Evolutionary conservation across 164 flowering plant species (phyloP).

Genomic region (Chimonanthus praecox): DNA sequence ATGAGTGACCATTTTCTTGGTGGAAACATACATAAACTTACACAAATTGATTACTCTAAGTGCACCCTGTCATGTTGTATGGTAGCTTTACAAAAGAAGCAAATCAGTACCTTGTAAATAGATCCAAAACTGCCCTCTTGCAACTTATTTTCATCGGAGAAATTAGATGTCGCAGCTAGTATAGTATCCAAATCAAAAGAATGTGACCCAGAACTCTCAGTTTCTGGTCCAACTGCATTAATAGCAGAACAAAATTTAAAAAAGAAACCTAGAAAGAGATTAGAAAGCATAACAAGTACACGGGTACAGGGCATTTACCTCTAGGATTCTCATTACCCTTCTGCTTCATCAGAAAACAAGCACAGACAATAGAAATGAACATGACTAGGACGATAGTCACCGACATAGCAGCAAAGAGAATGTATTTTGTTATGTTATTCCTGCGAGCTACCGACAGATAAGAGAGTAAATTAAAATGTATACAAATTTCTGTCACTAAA

Average conservation of each 20-base stretch:
- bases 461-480: neutral
- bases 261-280: neutral
- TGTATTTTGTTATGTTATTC: neutral
- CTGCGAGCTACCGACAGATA: neutral
- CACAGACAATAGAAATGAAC: neutral
- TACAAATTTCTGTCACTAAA: neutral
- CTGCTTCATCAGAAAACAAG: neutral
- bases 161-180: conserved; percentile 1
- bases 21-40: neutral
- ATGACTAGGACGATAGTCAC: neutral
- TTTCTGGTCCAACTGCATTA: neutral
- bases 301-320: neutral
- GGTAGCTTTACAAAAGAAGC: neutral
- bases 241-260: no score
- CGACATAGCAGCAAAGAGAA: neutral
- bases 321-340: neutral
- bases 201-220: neutral
- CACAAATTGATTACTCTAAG: neutral
- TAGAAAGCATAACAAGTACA: neutral
- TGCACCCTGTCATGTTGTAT: neutral
- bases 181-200: neutral
- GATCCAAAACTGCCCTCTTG: neutral
- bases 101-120: neutral
- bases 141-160: neutral
- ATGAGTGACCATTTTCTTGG: neutral